These are phyloP conservation scores for Aureobasidium mangrovei DNA, from an alignment of 2,329 filamentous ascomycete species.

Conservation along the genomic window DNA sequence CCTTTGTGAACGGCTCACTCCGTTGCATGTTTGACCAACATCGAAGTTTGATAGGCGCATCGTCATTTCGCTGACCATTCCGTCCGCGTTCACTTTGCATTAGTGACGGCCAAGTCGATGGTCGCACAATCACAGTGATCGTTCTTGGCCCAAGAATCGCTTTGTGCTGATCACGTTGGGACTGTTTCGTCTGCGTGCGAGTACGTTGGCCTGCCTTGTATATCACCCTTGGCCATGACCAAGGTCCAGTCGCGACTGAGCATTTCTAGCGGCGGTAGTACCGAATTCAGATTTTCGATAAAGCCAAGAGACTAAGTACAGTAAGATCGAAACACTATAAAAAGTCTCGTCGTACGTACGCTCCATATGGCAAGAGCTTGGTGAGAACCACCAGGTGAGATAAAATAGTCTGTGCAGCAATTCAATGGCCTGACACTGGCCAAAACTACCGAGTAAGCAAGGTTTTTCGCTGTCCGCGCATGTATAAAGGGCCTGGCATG, in stretches of 20 bases:
- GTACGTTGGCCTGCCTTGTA: background rate
- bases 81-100: background rate
- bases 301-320: constrained; percentile 1
- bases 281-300: background rate
- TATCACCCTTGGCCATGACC: constrained; percentile 1
- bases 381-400: background rate
- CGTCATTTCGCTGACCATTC: background rate
- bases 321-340: constrained; percentile 6
- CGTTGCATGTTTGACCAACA: constrained; percentile 3
- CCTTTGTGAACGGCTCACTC: background rate
- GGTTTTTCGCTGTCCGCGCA: background rate
- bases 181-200: background rate
- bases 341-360: background rate
- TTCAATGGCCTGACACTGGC: background rate
- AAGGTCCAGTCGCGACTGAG: background rate
- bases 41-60: constrained; percentile 10
- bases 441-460: background rate
- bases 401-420: constrained; percentile 3
- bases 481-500: background rate
- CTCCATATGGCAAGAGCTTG: constrained; percentile 3
- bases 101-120: constrained; percentile 4
- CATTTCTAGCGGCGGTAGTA: background rate
- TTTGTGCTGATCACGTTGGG: background rate
- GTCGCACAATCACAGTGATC: constrained; percentile 6
- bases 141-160: background rate